Conservation (phyloP, 2,329 filamentous ascomycete genomes). For the Neofusicoccum ribis region DNA sequence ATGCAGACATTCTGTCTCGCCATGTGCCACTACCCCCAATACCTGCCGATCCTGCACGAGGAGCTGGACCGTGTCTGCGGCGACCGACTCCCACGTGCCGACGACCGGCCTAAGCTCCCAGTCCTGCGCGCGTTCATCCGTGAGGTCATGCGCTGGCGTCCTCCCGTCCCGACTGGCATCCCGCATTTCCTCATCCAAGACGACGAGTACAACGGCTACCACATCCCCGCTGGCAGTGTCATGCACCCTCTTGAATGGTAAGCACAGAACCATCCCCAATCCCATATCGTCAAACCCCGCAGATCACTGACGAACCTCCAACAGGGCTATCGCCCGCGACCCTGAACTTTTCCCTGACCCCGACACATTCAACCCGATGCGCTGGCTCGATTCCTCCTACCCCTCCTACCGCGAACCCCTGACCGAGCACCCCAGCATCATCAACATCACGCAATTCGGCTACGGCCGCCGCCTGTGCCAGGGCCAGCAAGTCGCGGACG, state of each 20-base stretch:
- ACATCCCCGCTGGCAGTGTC: constrained; percentile 57
- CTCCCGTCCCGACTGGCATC: constrained; percentile 48
- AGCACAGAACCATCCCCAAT: constrained; percentile 21
- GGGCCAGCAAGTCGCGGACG: constrained; percentile 44
- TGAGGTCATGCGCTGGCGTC: constrained; percentile 47
- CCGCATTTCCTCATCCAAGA: constrained; percentile 57
- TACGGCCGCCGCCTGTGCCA: constrained; percentile 54
- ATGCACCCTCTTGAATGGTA: constrained; percentile 48
- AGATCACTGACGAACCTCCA: constrained; percentile 9
- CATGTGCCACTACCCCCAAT: constrained; percentile 47
- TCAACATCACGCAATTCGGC: constrained; percentile 56
- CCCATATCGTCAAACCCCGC: constrained; percentile 11
- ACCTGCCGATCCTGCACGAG: constrained; percentile 42
- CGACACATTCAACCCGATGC: constrained; percentile 54
- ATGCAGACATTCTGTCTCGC: constrained; percentile 51
- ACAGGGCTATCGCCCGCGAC: constrained; percentile 55
- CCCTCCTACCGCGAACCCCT: constrained; percentile 57
- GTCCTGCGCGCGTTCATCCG: constrained; percentile 41
- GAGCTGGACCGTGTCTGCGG: constrained; percentile 44
- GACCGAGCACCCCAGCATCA: constrained; percentile 53
- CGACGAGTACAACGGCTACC: constrained; percentile 58
- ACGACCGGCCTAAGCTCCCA: constrained; percentile 42
- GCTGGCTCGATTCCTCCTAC: constrained; percentile 54
- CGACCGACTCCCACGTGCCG: constrained; percentile 36
- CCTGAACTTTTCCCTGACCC: constrained; percentile 52